These are phyloP conservation scores for Artomyces pyxidatus DNA, from an alignment of 768 basidiomycete species.

Conservation along the genomic window DNA sequence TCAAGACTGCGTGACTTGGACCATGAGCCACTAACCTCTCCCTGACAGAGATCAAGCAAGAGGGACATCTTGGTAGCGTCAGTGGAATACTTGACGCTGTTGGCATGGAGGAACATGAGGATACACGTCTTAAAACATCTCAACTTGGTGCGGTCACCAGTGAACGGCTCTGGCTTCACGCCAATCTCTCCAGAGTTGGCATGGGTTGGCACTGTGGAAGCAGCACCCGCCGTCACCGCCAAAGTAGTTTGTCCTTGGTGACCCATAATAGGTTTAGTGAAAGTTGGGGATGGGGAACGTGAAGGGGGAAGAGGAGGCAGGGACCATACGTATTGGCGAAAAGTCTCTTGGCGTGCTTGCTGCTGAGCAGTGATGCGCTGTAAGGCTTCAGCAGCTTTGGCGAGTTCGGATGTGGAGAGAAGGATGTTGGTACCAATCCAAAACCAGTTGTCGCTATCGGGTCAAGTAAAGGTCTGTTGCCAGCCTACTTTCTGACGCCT, in stretches of 20 bases:
- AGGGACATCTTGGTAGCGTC: background rate
- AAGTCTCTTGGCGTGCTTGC: background rate
- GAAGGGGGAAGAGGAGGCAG: background rate
- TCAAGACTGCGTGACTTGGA: background rate
- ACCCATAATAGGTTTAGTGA: too few relatives aligned
- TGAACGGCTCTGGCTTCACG: background rate
- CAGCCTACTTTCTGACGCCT: background rate
- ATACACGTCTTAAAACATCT: background rate
- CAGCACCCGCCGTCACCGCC: too few relatives aligned
- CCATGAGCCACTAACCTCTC: background rate
- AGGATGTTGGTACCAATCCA: too few relatives aligned
- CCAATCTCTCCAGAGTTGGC: background rate
- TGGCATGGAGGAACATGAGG: background rate
- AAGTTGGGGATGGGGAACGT: background rate
- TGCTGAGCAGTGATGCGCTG: background rate
- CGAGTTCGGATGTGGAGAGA: background rate
- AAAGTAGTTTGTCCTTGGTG: too few relatives aligned
- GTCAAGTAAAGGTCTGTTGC: background rate
- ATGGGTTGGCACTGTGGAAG: background rate
- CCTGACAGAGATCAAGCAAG: background rate
- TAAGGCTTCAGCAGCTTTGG: background rate
- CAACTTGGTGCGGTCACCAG: background rate
- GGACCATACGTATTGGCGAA: too few relatives aligned
- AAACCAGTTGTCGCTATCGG: background rate
- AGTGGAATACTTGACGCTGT: background rate